phyloP scores from a whole-genome alignment of 2,329 filamentous ascomycete species.

The Xylaria digitata region DNA sequence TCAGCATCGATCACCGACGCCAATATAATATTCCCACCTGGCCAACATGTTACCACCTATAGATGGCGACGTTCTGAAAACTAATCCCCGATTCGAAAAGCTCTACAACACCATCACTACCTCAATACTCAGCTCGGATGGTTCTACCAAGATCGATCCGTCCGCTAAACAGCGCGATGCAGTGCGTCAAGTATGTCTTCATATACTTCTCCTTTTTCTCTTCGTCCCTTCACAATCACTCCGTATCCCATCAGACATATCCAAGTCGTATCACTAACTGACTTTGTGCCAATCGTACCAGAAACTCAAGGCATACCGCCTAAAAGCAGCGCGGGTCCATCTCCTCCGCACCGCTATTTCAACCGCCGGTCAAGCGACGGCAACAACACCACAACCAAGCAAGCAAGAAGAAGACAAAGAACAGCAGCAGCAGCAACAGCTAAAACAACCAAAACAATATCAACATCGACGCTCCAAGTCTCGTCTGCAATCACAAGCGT shows the following conservation, averaged over 20 bases:
- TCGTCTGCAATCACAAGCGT: slow-evolving; percentile 36
- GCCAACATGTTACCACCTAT: slow-evolving; percentile 67
- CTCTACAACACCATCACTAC: slow-evolving; percentile 67
- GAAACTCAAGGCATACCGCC: slow-evolving; percentile 63
- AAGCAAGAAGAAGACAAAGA: slow-evolving; percentile 36
- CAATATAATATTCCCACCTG: too few relatives aligned
- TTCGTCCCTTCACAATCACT: not conserved
- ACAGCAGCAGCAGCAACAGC: slow-evolving; percentile 47
- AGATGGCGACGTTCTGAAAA: slow-evolving; percentile 63
- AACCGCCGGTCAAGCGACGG: slow-evolving; percentile 52
- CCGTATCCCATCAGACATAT: too few relatives aligned
- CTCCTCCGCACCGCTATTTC: slow-evolving; percentile 64
- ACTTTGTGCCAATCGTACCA: slow-evolving; percentile 41
- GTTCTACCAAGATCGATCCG: slow-evolving; percentile 66
- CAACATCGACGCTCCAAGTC: slow-evolving; percentile 45
- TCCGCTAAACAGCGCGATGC: slow-evolving; percentile 62
- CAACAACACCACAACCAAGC: slow-evolving; percentile 18
- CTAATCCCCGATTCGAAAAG: slow-evolving; percentile 70
- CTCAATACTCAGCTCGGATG: slow-evolving; percentile 66
- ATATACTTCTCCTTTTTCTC: not conserved
- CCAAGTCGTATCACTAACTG: not conserved
- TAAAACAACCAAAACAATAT: slow-evolving; percentile 22
- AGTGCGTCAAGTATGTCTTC: slow-evolving; percentile 59
- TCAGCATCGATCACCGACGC: not conserved
- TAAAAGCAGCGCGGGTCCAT: slow-evolving; percentile 61